A percentile compares a stretch with the other conserved stretches of the same genome.
These are phyloP conservation scores for Leishmania braziliensis DNA, from an alignment of 208 protist genomes.

Conservation along the genomic window DNA sequence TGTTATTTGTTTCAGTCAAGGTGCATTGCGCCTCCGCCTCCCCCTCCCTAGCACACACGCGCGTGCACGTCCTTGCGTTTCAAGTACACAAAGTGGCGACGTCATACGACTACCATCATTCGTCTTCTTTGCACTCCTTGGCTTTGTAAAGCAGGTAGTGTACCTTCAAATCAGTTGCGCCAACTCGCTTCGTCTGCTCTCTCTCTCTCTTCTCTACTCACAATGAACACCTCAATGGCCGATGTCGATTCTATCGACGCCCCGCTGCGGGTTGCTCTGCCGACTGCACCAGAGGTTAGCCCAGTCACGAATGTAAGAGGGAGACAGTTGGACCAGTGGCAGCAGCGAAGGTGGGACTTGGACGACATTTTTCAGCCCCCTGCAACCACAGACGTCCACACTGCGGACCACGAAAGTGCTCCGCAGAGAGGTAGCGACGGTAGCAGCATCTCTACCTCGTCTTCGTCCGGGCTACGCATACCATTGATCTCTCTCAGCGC, in stretches of 20 bases:
- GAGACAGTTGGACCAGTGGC: not conserved
- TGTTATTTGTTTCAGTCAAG: not conserved
- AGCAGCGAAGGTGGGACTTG: constrained; percentile 6
- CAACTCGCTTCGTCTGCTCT: not conserved
- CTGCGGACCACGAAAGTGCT: not conserved
- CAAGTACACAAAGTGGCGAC: not conserved
- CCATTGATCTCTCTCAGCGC: not conserved
- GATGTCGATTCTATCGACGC: constrained; percentile 33
- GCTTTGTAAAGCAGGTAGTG: not conserved
- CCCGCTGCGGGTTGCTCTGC: constrained; percentile 13
- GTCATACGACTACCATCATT: not conserved
- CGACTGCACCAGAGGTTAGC: not conserved
- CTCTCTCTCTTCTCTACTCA: not conserved
- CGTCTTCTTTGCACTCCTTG: not conserved
- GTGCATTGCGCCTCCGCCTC: not conserved
- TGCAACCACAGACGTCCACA: not conserved
- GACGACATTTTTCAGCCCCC: constrained; percentile 28
- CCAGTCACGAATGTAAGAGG: not conserved
- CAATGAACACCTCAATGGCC: constrained; percentile 20
- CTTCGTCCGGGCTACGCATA: not conserved
- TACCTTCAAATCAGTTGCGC: not conserved
- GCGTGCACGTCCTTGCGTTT: not conserved
- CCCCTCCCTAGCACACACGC: not conserved
- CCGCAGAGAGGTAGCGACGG: not conserved
- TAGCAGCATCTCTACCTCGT: constrained; percentile 2